Base-by-base conservation (phyloP, 305 asterid species). In the Ilex paraguariensis region DNA sequence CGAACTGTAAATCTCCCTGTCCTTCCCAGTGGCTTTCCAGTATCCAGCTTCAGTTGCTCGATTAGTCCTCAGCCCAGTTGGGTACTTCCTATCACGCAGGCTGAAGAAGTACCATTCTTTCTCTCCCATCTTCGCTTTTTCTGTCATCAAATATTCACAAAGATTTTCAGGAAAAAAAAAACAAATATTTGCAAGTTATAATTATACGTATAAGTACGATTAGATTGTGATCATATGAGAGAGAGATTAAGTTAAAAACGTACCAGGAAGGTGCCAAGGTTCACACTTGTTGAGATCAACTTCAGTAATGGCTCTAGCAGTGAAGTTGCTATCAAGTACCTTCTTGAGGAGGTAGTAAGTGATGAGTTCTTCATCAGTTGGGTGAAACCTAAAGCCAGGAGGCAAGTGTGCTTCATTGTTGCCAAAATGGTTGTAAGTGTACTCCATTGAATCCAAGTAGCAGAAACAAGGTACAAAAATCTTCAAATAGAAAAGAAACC, bases 1-100 rank as follows among this genome's bases (percentile, higher is more conserved):
- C 0, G 94, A 74, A 77, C 95, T 87, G 81, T 70, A 83, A 59
- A 93, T 93, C 51, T 93, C 97, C 70, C 99, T 75, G 65, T 93
- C 97, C 56, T 93, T 93, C 0, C 99, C 99, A 2, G 99, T 93
- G 0, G 99, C 99, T 69, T 93, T 93, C 99, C 99, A 93, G 78
- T 93, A 93, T 0, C 99, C 99, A 10, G 95, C 83, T 31, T 87
- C 98, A 0, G 99, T 93, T 0, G 99, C 99, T 74, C 97, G 80
- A 75, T 90, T 93, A 4, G 97, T 93, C 57, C 99, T 68, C 63
- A 90, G 10, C 6, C 99, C 97, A n/a, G 97, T 93, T n/a, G 96
- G 99, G 64, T 93, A 93, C 32, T 90, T 93, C 54, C 97, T 70
- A 65, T 93, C 97, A 0, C 96, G 81, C 0, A 90, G 82, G 70